Evolutionary conservation across 2,329 filamentous ascomycete species (phyloP), one percentile per base, ranked within the genome.

Genomic region (Pseudogymnoascus sp.): DNA sequence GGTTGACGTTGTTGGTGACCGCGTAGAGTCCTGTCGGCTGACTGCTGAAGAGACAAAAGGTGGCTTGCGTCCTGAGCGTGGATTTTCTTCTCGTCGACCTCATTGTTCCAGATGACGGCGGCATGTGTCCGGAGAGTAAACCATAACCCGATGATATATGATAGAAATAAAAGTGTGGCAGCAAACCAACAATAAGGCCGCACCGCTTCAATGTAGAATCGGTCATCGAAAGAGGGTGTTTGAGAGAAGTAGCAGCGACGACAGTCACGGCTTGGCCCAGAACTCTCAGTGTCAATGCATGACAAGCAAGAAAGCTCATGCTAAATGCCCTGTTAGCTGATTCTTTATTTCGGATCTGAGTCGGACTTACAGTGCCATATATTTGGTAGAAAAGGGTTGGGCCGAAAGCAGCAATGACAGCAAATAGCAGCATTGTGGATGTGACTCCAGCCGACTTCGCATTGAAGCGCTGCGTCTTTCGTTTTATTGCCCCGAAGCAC

Each of bases 311-410:
- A 94, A 60, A 99, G 83, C 77, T 99, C 92, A 72, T 99, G 94
- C 84, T 87, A 72, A 12, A 61, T 41, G 27, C 21, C 17, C n/a
- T 38, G 65, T 80, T 68, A 81, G 78, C 65, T 67, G 61, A 36
- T 42, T 29, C 29, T 17, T n/a, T 36, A 2, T 42, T 58, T 17
- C n/a, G 39, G 7, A 38, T 15, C 61, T 36, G 2, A 33, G 12
- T 33, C 59, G 9, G 21, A 79, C 82, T 78, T 78, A 87, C 84
- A 58, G 92, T 96, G 68, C 94, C 95, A 74, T 97, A 97, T 66
- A 99, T 96, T 72, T 99, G 93, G 76, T 97, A 99, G 77, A 99
- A 99, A 12, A 99, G 78, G 0, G 94, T 99, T 2, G 94, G 94
- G 0, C 93, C 89, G 75, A 99, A 99, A 7, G 93, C 91, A 65